Base-by-base conservation (phyloP, 177 flowering plant species). In the Vitis hybrid region DNA sequence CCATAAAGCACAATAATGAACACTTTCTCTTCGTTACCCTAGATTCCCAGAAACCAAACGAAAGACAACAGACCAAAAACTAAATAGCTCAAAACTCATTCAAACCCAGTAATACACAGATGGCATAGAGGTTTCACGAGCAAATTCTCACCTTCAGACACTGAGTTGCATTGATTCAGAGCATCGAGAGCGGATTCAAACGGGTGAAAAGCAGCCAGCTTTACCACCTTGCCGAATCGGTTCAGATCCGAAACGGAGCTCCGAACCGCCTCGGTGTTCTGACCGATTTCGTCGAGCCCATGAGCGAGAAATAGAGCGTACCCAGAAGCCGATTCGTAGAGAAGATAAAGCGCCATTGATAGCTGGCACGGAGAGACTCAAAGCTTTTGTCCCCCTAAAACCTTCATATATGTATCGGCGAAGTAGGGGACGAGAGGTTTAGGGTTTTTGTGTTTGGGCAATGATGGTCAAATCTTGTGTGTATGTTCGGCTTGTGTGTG, bases 151-250 rank as follows among this genome's bases (percentile, higher is more conserved):
- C 97, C 97, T 92, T 94, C 98, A 34, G 97, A 94, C 26, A 92
- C 83, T 0, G 96, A 85, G 80, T 92, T 94, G 75, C 86, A 79
- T 60, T 94, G 99, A 12, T 87, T 90, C 48, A 94, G 97, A 26
- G 97, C 97, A 73, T 94, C 99, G 5, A 88, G 81, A 10, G 98
- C 97, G 12, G 92, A 91, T 31, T 85, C 86, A 66, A 86, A 94
- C 0, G 99, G 97, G 15, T 77, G 80, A 71, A 92, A 94, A 15
- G 93, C 92, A 0, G 69, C 69, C 51, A 94, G 93, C 82, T 86
- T 77, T 6, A 94, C 99, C 2, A 92, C 97, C 74, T 90, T 87
- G 0, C 98, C 96, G 70, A 94, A 92, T 2, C 97, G 86, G 61
- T 82, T 88, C 55, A 93, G 82, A 71, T 93, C 97, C 3, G 76